Evolutionary conservation across 495 filamentous ascomycete species (phyloP), one percentile per base, ranked within the genome.

Genomic region (Schizothecium vesticola): DNA sequence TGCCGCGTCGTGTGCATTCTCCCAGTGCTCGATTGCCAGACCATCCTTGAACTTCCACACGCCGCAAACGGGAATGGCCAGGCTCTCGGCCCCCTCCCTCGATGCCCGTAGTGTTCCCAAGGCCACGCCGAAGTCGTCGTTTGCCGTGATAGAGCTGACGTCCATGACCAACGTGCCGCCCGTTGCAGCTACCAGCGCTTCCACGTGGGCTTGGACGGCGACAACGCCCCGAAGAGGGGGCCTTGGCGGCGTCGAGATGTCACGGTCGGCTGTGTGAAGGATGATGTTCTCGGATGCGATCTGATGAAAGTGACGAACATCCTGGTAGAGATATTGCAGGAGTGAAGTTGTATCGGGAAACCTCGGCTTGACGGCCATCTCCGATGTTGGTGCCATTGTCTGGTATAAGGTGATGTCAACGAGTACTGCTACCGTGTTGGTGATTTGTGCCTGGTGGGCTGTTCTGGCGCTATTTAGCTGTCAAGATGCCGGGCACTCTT

Each of bases 11-110:
- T 59, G 31, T 19, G 67, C 71, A 59, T 73, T 68, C 59, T 73
- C 73, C 73, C 74, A 76, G 33, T 76, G 74, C 70, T 75, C 74
- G 8, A 73, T 62, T 0, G 71, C 73, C 61, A 24, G 60, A 0
- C 72, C 73, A 28, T 31, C 22, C 26, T 70, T 57, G 33, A 74
- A 75, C 63, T 69, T 63, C 73, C 74, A 77, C 55, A 77, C 65
- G 4, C 75, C 75, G 36, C 75, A 75, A 61, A 77, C 74, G 10
- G 71, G 58, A 21, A 72, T 62, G 16, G 65, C 70, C 9, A 75
- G 59, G 29, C 66, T 57, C 12, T 64, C 21, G 1, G 16, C 22
- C 3, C 67, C 68, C 22, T 22, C 12, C 24, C 22, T 61, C 1
- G 25, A 51, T 11, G 70, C 66, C 43, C 67, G 60, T 36, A 77